Evolutionary conservation across 345 rosid genomes (phyloP).

Genomic region (Raphanus raphanistrum): DNA sequence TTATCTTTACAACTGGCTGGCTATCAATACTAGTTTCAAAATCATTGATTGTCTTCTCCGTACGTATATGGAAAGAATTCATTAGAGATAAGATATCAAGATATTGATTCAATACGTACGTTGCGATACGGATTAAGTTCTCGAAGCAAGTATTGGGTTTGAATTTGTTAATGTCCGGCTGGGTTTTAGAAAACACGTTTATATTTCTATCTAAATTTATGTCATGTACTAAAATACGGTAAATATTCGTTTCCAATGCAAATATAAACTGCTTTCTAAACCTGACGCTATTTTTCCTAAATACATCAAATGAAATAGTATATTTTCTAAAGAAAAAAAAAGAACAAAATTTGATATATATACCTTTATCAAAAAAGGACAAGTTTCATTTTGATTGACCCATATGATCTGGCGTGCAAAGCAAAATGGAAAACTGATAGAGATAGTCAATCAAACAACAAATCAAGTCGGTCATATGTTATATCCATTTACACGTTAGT

Average conservation of each 20-base stretch:
- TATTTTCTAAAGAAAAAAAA: not conserved
- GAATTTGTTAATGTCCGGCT: too few species aligned
- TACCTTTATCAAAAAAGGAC: not conserved
- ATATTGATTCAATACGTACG: not conserved
- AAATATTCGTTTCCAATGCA: not conserved
- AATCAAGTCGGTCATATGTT: slow-evolving; percentile 27
- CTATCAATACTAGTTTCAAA: not conserved
- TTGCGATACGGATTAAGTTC: not conserved
- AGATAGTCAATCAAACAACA: slow-evolving; percentile 20
- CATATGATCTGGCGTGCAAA: slow-evolving; percentile 11
- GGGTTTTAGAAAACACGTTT: not conserved
- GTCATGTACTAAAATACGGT: not conserved
- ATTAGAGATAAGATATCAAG: not conserved
- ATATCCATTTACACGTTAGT: slow-evolving; percentile 23
- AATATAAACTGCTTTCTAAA: not conserved
- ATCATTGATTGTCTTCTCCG: not conserved
- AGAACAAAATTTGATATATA: not conserved
- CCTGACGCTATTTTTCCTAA: not conserved
- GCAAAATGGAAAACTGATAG: not conserved
- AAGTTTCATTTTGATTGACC: slow-evolving; percentile 11
- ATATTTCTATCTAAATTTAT: not conserved
- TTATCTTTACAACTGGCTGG: not conserved
- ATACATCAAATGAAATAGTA: not conserved
- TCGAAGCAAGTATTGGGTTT: not conserved
- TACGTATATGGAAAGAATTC: not conserved